Conservation (phyloP, 1,284 basidiomycete genomes). For the Ustilago lituana region DNA sequence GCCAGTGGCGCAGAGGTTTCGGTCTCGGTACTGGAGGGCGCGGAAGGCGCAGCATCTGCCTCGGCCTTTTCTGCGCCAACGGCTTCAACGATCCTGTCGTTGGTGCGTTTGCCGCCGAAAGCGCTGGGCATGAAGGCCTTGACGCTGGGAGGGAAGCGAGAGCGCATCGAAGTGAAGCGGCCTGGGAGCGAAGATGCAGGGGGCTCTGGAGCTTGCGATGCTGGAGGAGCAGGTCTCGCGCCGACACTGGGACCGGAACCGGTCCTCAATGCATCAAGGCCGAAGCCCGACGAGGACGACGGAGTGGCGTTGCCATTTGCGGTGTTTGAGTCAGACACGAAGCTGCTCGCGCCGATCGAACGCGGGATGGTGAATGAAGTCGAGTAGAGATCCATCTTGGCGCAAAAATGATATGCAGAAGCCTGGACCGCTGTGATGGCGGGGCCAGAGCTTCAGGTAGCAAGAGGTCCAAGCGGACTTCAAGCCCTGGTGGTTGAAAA, state of each 20-base stretch:
- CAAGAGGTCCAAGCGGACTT: conserved; percentile 19
- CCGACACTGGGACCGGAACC: conserved; percentile 9
- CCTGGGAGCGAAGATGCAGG: conserved; percentile 49
- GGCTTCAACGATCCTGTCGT: conserved; percentile 58
- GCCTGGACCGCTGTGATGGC: conserved; percentile 19
- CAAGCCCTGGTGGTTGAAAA: conserved; percentile 7
- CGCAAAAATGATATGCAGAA: not conserved
- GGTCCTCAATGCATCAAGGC: conserved; percentile 8
- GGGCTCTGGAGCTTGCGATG: conserved; percentile 31
- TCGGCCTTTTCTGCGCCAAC: conserved; percentile 53
- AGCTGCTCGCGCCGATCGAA: conserved; percentile 34
- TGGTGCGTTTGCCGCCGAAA: conserved; percentile 61
- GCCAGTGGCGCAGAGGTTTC: conserved; percentile 25
- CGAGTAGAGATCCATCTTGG: conserved; percentile 59
- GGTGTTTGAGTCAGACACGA: conserved; percentile 29
- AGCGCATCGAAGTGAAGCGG: conserved; percentile 61
- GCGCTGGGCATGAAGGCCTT: conserved; percentile 64
- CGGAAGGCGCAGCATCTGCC: conserved; percentile 25
- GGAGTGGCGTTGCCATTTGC: conserved; percentile 12
- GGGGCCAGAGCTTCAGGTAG: conserved; percentile 16
- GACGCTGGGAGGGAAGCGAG: conserved; percentile 61
- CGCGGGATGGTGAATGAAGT: conserved; percentile 60
- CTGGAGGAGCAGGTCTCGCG: conserved; percentile 5
- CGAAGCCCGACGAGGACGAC: conserved; percentile 21
- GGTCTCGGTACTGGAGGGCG: conserved; percentile 10